Base-by-base conservation (phyloP, 306 rosid genomes). In the Vachellia pachyceras region DNA sequence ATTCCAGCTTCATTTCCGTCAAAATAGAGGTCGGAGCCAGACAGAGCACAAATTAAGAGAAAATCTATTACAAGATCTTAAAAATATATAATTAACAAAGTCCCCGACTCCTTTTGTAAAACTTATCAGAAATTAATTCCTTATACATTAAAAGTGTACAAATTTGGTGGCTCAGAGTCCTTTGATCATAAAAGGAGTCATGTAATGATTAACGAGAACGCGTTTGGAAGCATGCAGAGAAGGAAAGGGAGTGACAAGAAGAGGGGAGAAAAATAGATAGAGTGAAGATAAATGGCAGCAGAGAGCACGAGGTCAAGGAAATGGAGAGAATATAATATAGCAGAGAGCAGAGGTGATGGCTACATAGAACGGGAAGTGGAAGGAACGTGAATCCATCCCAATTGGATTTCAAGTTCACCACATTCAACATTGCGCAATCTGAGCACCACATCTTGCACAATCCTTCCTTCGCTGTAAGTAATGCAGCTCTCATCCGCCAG, bases 301-400 rank as follows among this genome's bases (percentile, higher is more conserved):
- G 36, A 57, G 25, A 25, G 10, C 1, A 54, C 0, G 4, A 58
- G 17, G 39, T 29, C 40, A n/a, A 11, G 12, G 6, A 14, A 15
- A 49, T 4, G 15, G 2, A 15, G 6, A 50, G 57, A 17, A 29
- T 29, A 29, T 29, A 29, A 29, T 29, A 29, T 29, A 2, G 33
- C 33, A 29, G 2, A 29, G 33, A 29, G 2, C 33, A 29, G 33
- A 29, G 2, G 2, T 0, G 2, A 2, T 29, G 33, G 33, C 33
- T 29, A 29, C 2, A 2, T 29, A 33, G 37, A 12, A 29, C 3
- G 29, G 14, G 73, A 86, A 41, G 89, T 22, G 75, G 95, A 92
- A 17, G 97, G 98, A 90, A 93, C 88, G 17, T 85, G 78, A 25
- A 93, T 90, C 99, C 99, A 96, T 68, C 90, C 88, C 88, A 96